Evolutionary conservation across 2,329 filamentous ascomycete species (phyloP).

Genomic region (Pleurostoma richardsiae): DNA sequence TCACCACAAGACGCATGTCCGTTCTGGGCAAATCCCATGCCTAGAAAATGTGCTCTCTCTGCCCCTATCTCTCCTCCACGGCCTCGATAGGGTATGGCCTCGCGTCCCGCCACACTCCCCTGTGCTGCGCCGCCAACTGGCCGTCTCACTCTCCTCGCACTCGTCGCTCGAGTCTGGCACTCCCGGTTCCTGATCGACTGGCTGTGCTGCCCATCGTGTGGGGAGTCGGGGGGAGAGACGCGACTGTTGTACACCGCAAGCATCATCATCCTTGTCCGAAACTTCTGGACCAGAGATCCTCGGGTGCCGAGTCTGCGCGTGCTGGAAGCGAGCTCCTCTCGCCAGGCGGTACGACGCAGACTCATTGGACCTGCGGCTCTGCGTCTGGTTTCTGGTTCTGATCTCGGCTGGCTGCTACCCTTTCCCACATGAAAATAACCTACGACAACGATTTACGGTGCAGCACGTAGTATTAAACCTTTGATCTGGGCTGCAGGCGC

Average conservation of each 20-base stretch:
- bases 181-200: constrained; percentile 15
- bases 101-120: no score
- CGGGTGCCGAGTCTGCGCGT: constrained; percentile 15
- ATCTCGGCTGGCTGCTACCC: constrained; percentile 8
- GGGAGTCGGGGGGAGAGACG: constrained; percentile 11
- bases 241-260: constrained; percentile 3
- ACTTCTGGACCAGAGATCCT: constrained; percentile 8
- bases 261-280: constrained; percentile 13
- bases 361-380: constrained; percentile 16
- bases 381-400: constrained; percentile 11
- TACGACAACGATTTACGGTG: constrained; percentile 20
- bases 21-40: neutral
- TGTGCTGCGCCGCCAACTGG: neutral
- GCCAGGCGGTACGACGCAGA: constrained; percentile 9
- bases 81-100: neutral
- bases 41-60: neutral
- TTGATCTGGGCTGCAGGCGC: constrained; percentile 1
- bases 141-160: neutral
- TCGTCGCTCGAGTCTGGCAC: constrained; percentile 1
- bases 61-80: neutral
- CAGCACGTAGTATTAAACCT: constrained; percentile 14
- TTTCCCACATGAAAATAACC: constrained; percentile 8
- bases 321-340: constrained; percentile 20
- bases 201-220: constrained; percentile 14
- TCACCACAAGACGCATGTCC: neutral